Percentiles rank a stretch among this genome's conserved stretches.
Evolutionary conservation across 192 early-diverging fungal species (phyloP).

Genomic region (Irineochytrium annulatum): DNA sequence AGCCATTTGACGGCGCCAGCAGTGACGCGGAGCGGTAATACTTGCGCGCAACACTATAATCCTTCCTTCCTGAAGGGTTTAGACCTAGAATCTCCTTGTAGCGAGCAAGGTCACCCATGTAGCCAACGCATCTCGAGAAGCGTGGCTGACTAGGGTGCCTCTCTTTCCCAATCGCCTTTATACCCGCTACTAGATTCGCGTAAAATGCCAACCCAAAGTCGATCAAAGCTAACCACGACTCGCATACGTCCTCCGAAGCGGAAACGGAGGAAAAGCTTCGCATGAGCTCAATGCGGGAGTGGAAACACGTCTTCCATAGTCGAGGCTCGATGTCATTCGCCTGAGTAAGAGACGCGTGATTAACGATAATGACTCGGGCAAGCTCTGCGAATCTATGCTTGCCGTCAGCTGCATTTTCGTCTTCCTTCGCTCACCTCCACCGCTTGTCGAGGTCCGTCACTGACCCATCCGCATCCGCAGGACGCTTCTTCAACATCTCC

Average conservation of each 20-base stretch:
- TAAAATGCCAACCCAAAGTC: conserved; percentile 16
- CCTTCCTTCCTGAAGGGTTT: conserved; percentile 7
- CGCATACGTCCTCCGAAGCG: background rate
- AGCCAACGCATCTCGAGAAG: conserved; percentile 27
- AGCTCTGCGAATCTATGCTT: conserved; percentile 13
- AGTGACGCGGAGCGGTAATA: conserved; percentile 27
- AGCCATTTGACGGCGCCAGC: conserved; percentile 26
- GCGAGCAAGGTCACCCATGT: conserved; percentile 33
- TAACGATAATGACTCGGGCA: conserved; percentile 4
- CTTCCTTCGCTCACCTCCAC: background rate
- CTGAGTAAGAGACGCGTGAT: conserved; percentile 7
- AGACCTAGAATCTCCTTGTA: conserved; percentile 16
- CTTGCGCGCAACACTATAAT: conserved; percentile 20
- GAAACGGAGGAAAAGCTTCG: conserved; percentile 1
- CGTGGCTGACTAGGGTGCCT: conserved; percentile 16
- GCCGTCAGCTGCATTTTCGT: background rate
- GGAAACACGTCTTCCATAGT: conserved; percentile 31
- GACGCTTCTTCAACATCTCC: background rate
- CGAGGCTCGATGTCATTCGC: conserved; percentile 34
- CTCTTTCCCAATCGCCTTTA: conserved; percentile 8
- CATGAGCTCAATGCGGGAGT: conserved; percentile 19
- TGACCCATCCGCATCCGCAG: background rate
- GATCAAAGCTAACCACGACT: conserved; percentile 25
- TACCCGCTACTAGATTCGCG: background rate
- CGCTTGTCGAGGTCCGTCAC: background rate